Conservation (phyloP, 2,329 filamentous ascomycete species). For the Epichloe gansuensis region DNA sequence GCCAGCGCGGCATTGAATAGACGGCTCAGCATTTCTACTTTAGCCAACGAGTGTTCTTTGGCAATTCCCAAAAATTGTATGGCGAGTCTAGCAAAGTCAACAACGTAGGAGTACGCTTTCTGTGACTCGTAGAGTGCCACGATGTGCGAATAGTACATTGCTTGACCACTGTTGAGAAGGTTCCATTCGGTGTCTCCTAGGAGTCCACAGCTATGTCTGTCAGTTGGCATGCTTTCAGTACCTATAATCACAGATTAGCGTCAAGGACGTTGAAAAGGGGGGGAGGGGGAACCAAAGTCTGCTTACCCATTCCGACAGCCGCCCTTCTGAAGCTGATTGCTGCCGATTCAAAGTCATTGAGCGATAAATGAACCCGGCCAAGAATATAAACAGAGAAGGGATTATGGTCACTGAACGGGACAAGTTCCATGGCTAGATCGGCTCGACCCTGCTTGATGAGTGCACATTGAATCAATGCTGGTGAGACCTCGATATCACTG, state of each 20-base stretch:
- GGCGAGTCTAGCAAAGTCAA: slow-evolving; percentile 69
- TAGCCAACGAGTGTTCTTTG: slow-evolving; percentile 27
- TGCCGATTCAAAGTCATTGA: slow-evolving; percentile 61
- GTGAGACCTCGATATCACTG: slow-evolving; percentile 52
- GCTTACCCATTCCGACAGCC: slow-evolving; percentile 68
- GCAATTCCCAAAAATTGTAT: slow-evolving; percentile 43
- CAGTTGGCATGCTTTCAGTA: slow-evolving; percentile 30
- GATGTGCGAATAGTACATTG: slow-evolving; percentile 79
- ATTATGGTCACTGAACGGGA: slow-evolving; percentile 41
- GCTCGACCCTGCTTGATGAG: slow-evolving; percentile 45
- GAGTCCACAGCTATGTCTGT: slow-evolving; percentile 49
- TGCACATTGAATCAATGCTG: slow-evolving; percentile 48
- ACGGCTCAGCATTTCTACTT: slow-evolving; percentile 64
- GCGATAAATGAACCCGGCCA: slow-evolving; percentile 62
- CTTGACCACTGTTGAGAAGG: slow-evolving; percentile 56
- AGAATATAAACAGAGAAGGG: slow-evolving; percentile 69
- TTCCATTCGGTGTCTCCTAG: slow-evolving; percentile 65
- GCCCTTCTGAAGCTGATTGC: slow-evolving; percentile 69
- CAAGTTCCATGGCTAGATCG: slow-evolving; percentile 46
- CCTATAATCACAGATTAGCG: slow-evolving; percentile 19
- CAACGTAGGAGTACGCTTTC: slow-evolving; percentile 65
- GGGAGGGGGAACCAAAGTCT: not conserved
- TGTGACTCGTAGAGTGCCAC: slow-evolving; percentile 68
- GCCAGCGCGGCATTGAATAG: slow-evolving; percentile 73
- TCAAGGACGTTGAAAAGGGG: not conserved